phyloP scores from a whole-genome alignment of 192 early-diverging fungal species.

The Mycoemilia scoparia region DNA sequence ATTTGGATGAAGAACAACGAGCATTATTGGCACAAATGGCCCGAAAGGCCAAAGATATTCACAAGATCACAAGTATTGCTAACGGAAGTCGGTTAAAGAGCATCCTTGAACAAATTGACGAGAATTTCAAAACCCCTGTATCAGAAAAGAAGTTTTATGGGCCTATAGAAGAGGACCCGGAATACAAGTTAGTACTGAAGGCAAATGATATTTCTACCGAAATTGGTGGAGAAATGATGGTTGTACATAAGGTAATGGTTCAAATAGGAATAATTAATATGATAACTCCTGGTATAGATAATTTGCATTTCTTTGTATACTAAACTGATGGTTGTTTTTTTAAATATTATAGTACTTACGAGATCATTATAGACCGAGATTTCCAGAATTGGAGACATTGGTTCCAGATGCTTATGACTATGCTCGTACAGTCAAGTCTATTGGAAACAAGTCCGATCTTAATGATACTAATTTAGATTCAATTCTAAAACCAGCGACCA shows the following conservation, averaged over 20 bases:
- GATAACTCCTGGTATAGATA: background rate
- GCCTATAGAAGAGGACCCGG: constrained; percentile 49
- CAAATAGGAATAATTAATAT: constrained; percentile 24
- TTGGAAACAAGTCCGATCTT: constrained; percentile 64
- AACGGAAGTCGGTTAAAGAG: constrained; percentile 36
- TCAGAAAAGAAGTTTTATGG: constrained; percentile 4
- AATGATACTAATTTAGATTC: constrained; percentile 60
- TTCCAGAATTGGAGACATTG: constrained; percentile 86
- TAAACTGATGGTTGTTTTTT: background rate
- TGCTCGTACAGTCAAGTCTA: constrained; percentile 61
- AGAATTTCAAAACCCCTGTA: constrained; percentile 1
- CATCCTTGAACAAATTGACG: constrained; percentile 35
- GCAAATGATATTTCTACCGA: constrained; percentile 72
- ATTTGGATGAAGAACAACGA: constrained; percentile 24
- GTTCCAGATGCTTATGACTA: constrained; percentile 78
- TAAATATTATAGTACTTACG: constrained; percentile 57
- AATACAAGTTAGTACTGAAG: constrained; percentile 68
- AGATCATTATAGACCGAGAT: constrained; percentile 77
- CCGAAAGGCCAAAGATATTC: constrained; percentile 29
- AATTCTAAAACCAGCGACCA: constrained; percentile 59
- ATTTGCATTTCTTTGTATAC: background rate
- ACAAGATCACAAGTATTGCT: constrained; percentile 44
- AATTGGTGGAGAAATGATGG: constrained; percentile 74
- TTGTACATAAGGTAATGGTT: constrained; percentile 53
- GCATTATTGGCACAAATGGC: constrained; percentile 11